phyloP scores from a whole-genome alignment of 2,329 filamentous ascomycete genomes.

The Paecilomyces sp. region DNA sequence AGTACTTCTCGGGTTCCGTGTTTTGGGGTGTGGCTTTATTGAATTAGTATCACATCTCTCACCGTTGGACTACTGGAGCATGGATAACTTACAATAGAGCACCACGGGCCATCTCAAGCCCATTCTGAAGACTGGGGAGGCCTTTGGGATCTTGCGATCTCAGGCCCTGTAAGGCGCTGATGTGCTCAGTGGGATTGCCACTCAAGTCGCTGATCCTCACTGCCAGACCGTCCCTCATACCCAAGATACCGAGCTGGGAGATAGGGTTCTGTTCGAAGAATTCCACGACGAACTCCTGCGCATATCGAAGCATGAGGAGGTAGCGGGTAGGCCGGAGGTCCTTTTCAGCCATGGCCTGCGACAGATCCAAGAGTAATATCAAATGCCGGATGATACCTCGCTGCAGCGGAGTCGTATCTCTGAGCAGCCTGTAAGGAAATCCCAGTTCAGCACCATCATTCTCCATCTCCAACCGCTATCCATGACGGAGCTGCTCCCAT shows the following conservation, averaged over 20 bases:
- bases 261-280: conserved; percentile 99
- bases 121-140: conserved; percentile 81
- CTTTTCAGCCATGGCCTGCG: conserved; percentile 89
- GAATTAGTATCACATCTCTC: neutral
- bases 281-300: conserved; percentile 80
- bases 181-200: conserved; percentile 84
- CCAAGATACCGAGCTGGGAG: conserved; percentile 85
- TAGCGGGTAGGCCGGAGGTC: conserved; percentile 86
- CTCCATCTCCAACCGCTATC: conserved; percentile 1
- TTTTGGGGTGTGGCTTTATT: conserved; percentile 68
- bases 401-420: conserved; percentile 92
- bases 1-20: conserved; percentile 92
- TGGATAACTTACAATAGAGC: conserved; percentile 60
- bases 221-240: conserved; percentile 87
- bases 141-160: conserved; percentile 63
- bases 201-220: conserved; percentile 80
- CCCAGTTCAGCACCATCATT: conserved; percentile 10
- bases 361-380: conserved; percentile 84
- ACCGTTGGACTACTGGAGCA: neutral
- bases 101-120: conserved; percentile 88
- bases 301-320: conserved; percentile 72
- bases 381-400: conserved; percentile 96
- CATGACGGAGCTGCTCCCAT: neutral
- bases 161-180: conserved; percentile 65
- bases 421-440: conserved; percentile 57